These are phyloP conservation scores for Tetradesmus obliquus DNA, from an alignment of 139 green algal genomes.

Conservation along the genomic window DNA sequence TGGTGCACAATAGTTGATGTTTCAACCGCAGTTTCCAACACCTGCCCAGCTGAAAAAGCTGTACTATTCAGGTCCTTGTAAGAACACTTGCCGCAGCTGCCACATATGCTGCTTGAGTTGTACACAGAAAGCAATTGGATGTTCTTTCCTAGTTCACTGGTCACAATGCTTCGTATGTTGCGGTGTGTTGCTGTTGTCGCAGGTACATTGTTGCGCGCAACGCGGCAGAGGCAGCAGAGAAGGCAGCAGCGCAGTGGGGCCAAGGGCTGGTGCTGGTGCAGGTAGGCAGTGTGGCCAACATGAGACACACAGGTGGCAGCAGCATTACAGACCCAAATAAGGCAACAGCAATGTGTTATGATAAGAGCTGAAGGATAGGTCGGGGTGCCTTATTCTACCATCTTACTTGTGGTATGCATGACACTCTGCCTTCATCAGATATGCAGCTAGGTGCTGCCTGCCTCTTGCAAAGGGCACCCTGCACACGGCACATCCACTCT, in stretches of 20 bases:
- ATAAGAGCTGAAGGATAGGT: too few relatives aligned
- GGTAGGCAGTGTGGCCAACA: neutral
- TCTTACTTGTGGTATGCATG: too few relatives aligned
- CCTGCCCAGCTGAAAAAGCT: neutral
- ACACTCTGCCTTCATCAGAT: too few relatives aligned
- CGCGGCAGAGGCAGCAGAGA: slow-evolving; percentile 74
- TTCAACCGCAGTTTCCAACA: neutral
- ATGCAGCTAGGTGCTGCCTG: too few relatives aligned
- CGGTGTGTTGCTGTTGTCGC: neutral
- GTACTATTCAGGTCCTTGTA: neutral
- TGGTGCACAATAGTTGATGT: neutral
- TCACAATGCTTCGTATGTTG: neutral
- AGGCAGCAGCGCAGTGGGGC: slow-evolving; percentile 61
- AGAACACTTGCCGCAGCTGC: slow-evolving; percentile 31
- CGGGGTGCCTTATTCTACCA: too few relatives aligned
- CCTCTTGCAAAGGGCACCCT: too few relatives aligned
- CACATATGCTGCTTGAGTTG: slow-evolving; percentile 13
- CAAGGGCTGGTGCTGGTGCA: slow-evolving; percentile 40
- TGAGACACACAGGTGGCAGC: too few relatives aligned
- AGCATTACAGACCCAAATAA: too few relatives aligned
- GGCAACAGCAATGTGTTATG: too few relatives aligned
- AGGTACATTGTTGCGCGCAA: slow-evolving; percentile 86
- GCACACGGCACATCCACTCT: too few relatives aligned
- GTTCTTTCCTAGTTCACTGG: neutral
- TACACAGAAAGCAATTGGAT: neutral